Conservation (phyloP, 768 basidiomycete genomes). For the Auriculariales sp. region DNA sequence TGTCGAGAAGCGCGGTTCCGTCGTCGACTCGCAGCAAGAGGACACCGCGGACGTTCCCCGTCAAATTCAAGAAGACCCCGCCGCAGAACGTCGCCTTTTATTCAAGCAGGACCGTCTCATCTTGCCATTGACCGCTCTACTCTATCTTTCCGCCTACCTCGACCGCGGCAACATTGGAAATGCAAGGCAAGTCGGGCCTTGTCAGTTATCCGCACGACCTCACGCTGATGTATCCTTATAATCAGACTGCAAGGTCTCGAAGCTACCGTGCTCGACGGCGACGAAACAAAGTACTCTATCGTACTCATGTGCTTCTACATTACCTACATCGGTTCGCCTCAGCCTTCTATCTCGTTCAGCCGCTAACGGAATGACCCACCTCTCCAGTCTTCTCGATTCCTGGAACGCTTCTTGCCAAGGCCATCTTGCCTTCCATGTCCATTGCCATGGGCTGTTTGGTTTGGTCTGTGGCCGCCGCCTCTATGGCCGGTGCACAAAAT, state of each 20-base stretch:
- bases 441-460: conserved; percentile 22
- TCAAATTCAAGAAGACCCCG: too few relatives aligned
- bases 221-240: background rate
- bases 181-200: conserved; percentile 8
- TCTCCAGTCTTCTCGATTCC: conserved; percentile 14
- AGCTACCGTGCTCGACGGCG: conserved; percentile 13
- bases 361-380: background rate
- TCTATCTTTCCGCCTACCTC: conserved; percentile 25
- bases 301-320: conserved; percentile 15
- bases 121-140: conserved; percentile 21
- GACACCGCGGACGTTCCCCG: too few relatives aligned
- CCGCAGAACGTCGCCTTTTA: conserved; percentile 4
- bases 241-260: conserved; percentile 17
- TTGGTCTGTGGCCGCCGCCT: conserved; percentile 22
- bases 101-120: conserved; percentile 15
- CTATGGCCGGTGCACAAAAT: conserved; percentile 17
- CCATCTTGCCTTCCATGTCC: conserved; percentile 17
- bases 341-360: background rate
- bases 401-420: conserved; percentile 21
- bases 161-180: conserved; percentile 23
- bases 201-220: background rate
- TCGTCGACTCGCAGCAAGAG: too few relatives aligned
- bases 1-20: too few relatives aligned
- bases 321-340: conserved; percentile 14
- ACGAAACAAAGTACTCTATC: conserved; percentile 16